Percentiles rank a stretch among this genome's conserved stretches.
Evolutionary conservation across 768 basidiomycete genomes (phyloP).

Genomic region (Favolaschia claudopus): DNA sequence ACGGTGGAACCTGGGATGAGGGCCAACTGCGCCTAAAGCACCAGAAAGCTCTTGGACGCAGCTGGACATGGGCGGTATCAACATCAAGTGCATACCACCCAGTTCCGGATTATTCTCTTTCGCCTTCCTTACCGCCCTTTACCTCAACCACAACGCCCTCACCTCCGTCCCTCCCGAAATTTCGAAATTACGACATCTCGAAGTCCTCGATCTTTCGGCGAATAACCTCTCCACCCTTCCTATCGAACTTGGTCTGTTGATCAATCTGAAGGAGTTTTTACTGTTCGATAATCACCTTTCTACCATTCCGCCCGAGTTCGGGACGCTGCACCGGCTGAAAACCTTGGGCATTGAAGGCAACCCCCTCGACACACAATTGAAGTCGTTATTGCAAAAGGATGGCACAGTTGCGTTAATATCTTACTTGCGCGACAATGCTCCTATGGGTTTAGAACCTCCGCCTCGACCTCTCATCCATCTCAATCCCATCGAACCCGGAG

Average conservation of each 20-base stretch:
- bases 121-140: constrained; percentile 92
- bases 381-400: constrained; percentile 89
- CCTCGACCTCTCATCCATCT: constrained; percentile 73
- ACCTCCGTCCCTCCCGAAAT: constrained; percentile 83
- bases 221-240: constrained; percentile 84
- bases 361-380: constrained; percentile 80
- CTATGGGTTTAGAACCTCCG: constrained; percentile 81
- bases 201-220: constrained; percentile 89
- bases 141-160: constrained; percentile 95
- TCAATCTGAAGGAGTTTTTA: constrained; percentile 88
- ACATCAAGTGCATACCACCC: constrained; percentile 88
- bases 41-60: constrained; percentile 87
- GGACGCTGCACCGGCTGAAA: constrained; percentile 89
- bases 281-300: constrained; percentile 95
- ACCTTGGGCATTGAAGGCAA: constrained; percentile 98
- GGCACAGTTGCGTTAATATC: constrained; percentile 91
- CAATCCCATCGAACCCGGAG: constrained; percentile 64
- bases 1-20: constrained; percentile 66
- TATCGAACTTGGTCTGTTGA: constrained; percentile 90
- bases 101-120: constrained; percentile 82
- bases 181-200: constrained; percentile 82
- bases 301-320: constrained; percentile 86
- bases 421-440: constrained; percentile 93
- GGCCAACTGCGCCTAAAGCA: constrained; percentile 68
- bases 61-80: constrained; percentile 95